These are phyloP conservation scores for Ganoderma lingzhi DNA, from an alignment of 1,284 basidiomycete species.

Conservation along the genomic window DNA sequence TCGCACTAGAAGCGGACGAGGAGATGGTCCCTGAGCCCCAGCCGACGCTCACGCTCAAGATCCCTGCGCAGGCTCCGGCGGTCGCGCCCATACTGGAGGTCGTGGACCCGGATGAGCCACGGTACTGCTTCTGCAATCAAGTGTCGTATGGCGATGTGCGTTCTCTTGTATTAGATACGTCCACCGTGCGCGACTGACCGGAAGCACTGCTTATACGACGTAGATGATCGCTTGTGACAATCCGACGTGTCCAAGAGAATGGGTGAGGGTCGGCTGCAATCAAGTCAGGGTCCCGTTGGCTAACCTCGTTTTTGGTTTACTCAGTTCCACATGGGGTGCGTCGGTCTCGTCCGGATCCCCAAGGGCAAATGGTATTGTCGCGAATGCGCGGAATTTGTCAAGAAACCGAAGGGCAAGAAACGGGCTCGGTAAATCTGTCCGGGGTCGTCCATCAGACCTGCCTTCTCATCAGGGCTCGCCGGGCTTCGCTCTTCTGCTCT, in stretches of 20 bases:
- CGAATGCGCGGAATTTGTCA: constrained; percentile 49
- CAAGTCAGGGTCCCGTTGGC: not conserved
- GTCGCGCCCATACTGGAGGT: constrained; percentile 23
- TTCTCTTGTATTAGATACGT: constrained; percentile 26
- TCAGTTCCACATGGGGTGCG: constrained; percentile 81
- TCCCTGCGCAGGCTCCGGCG: constrained; percentile 36
- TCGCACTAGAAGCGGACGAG: constrained; percentile 21
- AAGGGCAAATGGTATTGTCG: constrained; percentile 75
- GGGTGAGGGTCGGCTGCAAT: constrained; percentile 57
- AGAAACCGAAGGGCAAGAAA: constrained; percentile 21
- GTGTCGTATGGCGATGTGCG: constrained; percentile 80
- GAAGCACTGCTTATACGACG: not conserved
- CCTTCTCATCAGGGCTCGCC: not conserved
- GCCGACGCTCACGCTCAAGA: constrained; percentile 37
- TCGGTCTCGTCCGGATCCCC: constrained; percentile 67
- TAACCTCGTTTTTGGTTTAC: not conserved
- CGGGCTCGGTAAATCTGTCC: constrained; percentile 5
- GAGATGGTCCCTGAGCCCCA: constrained; percentile 14
- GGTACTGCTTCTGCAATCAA: constrained; percentile 82
- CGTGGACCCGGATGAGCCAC: constrained; percentile 58
- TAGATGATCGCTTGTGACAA: constrained; percentile 90
- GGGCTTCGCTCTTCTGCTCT: not conserved
- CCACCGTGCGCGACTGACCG: constrained; percentile 8
- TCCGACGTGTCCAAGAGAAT: constrained; percentile 73
- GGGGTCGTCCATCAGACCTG: not conserved